phyloP scores from a whole-genome alignment of 1,284 basidiomycete genomes.

The Fereydounia khargensis region DNA sequence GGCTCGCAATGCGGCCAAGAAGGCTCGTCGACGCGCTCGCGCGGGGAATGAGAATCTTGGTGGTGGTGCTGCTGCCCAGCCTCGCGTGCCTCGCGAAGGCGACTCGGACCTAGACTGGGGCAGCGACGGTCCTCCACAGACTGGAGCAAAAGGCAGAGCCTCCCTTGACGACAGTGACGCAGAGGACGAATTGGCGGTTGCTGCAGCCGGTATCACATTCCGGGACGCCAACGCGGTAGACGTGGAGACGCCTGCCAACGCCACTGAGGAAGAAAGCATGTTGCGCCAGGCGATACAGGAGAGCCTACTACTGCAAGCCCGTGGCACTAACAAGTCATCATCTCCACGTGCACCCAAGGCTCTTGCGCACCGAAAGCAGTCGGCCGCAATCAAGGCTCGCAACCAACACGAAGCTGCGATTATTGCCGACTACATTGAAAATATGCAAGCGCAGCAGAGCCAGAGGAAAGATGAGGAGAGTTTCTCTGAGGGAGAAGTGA shows the following conservation, averaged over 20 bases:
- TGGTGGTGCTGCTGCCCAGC: neutral
- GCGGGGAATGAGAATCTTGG: neutral
- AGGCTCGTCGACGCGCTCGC: conserved; percentile 2
- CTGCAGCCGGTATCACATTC: conserved; percentile 27
- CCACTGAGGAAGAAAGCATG: neutral
- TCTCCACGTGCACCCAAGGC: neutral
- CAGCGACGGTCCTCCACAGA: conserved; percentile 42
- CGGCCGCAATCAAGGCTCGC: conserved; percentile 5
- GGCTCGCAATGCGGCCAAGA: conserved; percentile 14
- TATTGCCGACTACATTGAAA: conserved; percentile 51
- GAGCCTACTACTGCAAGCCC: neutral
- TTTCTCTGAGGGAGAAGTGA: conserved; percentile 4
- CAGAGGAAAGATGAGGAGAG: conserved; percentile 2
- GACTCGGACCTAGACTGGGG: conserved; percentile 53
- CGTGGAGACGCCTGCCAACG: neutral
- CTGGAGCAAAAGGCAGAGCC: too few relatives aligned
- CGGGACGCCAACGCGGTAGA: conserved; percentile 5
- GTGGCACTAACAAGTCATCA: too few relatives aligned
- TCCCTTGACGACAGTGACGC: conserved; percentile 2
- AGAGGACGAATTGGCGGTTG: conserved; percentile 15
- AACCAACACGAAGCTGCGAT: conserved; percentile 41
- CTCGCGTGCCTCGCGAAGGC: conserved; percentile 29
- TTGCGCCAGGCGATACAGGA: neutral
- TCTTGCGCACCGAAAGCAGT: neutral
- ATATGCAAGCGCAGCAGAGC: conserved; percentile 32